phyloP scores from a whole-genome alignment of 2,329 filamentous ascomycete species.

The Colletotrichum acutatum region DNA sequence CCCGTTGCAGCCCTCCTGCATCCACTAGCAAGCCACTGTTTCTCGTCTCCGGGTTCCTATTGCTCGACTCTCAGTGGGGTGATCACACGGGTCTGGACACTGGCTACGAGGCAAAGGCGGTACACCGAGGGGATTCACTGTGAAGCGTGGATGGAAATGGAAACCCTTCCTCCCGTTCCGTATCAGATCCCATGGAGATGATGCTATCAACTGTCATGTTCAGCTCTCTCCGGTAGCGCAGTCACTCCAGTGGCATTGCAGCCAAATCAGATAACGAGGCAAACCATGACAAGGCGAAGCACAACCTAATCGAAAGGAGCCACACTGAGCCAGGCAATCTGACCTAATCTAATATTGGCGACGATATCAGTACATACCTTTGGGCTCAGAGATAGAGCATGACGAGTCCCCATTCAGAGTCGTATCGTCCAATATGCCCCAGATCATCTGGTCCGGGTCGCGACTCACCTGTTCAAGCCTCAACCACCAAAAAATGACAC shows the following conservation, averaged over 20 bases:
- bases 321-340: not conserved
- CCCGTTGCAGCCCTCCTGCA: conserved; percentile 22
- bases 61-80: conserved; percentile 26
- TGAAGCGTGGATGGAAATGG: not conserved
- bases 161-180: not conserved
- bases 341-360: not conserved
- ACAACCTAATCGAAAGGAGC: not conserved
- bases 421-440: conserved; percentile 26
- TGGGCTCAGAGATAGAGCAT: conserved; percentile 18
- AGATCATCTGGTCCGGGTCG: conserved; percentile 21
- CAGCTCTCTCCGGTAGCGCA: not conserved
- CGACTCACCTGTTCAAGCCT: not conserved
- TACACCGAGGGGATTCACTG: not conserved
- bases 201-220: conserved; percentile 14
- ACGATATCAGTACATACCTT: not conserved
- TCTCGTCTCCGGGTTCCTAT: conserved; percentile 28
- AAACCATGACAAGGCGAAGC: conserved; percentile 7
- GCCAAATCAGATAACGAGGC: conserved; percentile 14
- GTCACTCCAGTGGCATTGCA: conserved; percentile 1
- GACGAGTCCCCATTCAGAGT: conserved; percentile 26
- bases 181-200: not conserved
- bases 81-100: conserved; percentile 17
- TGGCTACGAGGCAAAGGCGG: conserved; percentile 8
- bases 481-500: conserved; percentile 3
- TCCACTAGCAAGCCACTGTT: conserved; percentile 34